phyloP scores from a whole-genome alignment of 805 yeast species.

The Candida montana region DNA sequence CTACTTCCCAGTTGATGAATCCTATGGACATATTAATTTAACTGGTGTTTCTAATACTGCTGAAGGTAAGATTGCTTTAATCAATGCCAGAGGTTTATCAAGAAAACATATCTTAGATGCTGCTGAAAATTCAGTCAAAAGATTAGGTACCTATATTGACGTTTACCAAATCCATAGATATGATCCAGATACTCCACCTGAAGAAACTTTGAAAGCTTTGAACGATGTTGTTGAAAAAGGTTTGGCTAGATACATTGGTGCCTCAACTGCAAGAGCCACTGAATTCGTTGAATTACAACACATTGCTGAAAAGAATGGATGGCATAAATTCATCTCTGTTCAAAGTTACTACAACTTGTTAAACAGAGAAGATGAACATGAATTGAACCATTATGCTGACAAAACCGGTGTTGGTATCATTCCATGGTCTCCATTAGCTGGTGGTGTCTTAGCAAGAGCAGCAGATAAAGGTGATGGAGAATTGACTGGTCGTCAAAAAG shows the following conservation, averaged over 20 bases:
- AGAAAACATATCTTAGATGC: constrained; percentile 43
- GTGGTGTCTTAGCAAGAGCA: constrained; percentile 54
- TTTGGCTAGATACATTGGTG: constrained; percentile 51
- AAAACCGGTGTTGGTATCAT: constrained; percentile 48
- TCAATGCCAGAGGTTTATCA: constrained; percentile 38
- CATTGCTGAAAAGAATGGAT: constrained; percentile 49
- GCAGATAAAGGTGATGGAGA: too few relatives aligned
- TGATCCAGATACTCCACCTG: constrained; percentile 42
- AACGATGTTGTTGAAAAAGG: constrained; percentile 46
- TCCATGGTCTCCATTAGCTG: constrained; percentile 58
- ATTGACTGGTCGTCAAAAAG: background rate
- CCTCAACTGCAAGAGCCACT: constrained; percentile 52
- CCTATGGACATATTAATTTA: constrained; percentile 18
- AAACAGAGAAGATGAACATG: constrained; percentile 62
- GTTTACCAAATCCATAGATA: constrained; percentile 54
- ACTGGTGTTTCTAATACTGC: too few relatives aligned
- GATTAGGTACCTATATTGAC: constrained; percentile 50
- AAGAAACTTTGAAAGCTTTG: constrained; percentile 49
- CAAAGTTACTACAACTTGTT: constrained; percentile 54
- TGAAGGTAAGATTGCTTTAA: too few relatives aligned
- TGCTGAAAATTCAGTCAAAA: constrained; percentile 33
- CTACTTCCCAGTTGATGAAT: constrained; percentile 16
- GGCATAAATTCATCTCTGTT: constrained; percentile 55
- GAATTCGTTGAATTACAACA: constrained; percentile 51
- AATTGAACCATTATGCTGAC: constrained; percentile 50